These are phyloP conservation scores for Hypoxylon sp. DNA, from an alignment of 2,329 filamentous ascomycete genomes.

Conservation along the genomic window DNA sequence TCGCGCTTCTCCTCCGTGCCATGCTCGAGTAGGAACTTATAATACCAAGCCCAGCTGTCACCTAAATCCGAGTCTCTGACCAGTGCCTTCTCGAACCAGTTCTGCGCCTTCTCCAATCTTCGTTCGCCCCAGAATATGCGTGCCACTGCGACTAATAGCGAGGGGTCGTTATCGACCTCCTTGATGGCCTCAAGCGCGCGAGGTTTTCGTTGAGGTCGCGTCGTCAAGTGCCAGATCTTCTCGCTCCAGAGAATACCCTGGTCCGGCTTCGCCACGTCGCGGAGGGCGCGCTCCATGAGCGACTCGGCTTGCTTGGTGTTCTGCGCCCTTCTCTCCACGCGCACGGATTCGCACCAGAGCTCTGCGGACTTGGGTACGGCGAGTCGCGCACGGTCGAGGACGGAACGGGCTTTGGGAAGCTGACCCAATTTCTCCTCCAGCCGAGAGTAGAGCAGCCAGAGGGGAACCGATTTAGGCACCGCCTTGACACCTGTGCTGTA, in stretches of 20 bases:
- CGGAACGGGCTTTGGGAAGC: slow-evolving; percentile 89
- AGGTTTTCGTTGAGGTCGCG: slow-evolving; percentile 90
- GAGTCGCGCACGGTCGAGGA: slow-evolving; percentile 89
- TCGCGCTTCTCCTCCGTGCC: slow-evolving; percentile 91
- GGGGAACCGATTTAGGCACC: slow-evolving; percentile 80
- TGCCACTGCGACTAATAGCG: slow-evolving; percentile 89
- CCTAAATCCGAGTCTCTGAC: slow-evolving; percentile 86
- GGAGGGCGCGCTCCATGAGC: slow-evolving; percentile 91
- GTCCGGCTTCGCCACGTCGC: slow-evolving; percentile 82
- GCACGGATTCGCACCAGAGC: slow-evolving; percentile 93
- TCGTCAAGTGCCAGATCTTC: slow-evolving; percentile 93
- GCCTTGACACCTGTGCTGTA: slow-evolving; percentile 89
- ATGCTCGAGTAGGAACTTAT: slow-evolving; percentile 90
- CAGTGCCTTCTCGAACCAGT: slow-evolving; percentile 97
- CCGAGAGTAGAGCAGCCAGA: slow-evolving; percentile 89
- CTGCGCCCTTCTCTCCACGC: slow-evolving; percentile 86
- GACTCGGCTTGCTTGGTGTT: slow-evolving; percentile 86
- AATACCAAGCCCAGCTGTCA: slow-evolving; percentile 98
- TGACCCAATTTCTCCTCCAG: slow-evolving; percentile 87
- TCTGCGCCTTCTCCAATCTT: slow-evolving; percentile 90
- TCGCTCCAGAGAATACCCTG: slow-evolving; percentile 87
- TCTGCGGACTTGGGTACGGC: slow-evolving; percentile 85
- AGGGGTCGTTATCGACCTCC: slow-evolving; percentile 91
- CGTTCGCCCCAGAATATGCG: slow-evolving; percentile 97
- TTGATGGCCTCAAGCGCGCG: slow-evolving; percentile 94